These are phyloP conservation scores for Yamagishiella unicocca DNA, from an alignment of 139 green algal species.

Conservation along the genomic window DNA sequence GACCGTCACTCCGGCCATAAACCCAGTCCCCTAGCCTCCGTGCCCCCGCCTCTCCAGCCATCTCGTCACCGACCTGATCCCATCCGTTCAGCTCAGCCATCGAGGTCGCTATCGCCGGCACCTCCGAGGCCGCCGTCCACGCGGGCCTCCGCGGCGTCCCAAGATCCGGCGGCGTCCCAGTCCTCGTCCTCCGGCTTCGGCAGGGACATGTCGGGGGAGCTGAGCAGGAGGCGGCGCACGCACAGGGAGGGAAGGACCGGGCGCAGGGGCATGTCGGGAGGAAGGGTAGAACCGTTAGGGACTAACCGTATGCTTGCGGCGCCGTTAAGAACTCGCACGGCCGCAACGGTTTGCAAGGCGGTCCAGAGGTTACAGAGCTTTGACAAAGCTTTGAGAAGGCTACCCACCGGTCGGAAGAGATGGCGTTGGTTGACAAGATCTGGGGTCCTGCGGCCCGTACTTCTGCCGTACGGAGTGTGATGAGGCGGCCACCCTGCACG, in stretches of 20 bases:
- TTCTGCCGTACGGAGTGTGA: constrained; percentile 67
- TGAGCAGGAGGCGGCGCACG: neutral
- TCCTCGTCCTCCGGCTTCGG: constrained; percentile 44
- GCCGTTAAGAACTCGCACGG: too few relatives aligned
- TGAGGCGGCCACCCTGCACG: constrained; percentile 59
- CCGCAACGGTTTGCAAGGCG: too few relatives aligned
- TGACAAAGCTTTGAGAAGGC: neutral
- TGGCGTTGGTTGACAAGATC: constrained; percentile 78
- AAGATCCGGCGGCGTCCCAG: constrained; percentile 25
- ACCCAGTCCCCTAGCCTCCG: too few relatives aligned
- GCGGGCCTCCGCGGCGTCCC: neutral
- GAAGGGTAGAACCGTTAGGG: neutral
- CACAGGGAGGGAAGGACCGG: neutral
- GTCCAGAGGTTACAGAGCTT: neutral
- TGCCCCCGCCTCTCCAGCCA: neutral
- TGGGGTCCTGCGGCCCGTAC: constrained; percentile 58
- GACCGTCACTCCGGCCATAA: too few relatives aligned
- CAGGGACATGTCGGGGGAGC: constrained; percentile 43
- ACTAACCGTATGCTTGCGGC: too few relatives aligned
- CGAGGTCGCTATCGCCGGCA: constrained; percentile 24
- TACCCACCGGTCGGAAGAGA: constrained; percentile 68
- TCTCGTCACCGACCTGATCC: neutral
- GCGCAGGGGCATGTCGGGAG: neutral
- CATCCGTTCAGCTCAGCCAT: neutral
- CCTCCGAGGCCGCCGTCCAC: neutral